Conservation (phyloP, 805 yeast genomes). For the Metschnikowia orientalis region DNA sequence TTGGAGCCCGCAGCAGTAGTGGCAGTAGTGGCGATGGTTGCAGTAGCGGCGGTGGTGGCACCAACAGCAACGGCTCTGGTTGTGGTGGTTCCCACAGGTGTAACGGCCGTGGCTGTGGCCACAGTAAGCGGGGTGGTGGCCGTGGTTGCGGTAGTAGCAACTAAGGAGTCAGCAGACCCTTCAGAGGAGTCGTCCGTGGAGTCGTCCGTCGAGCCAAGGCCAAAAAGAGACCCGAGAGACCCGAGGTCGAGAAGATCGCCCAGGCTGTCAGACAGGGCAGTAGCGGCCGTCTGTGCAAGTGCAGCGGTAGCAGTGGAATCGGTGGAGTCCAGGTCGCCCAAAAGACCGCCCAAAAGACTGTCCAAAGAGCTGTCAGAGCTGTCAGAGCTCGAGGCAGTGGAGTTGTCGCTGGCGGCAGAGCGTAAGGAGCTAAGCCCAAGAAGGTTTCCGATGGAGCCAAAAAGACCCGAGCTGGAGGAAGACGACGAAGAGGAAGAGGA, state of each 20-base stretch:
- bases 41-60: slow-evolving; percentile 7
- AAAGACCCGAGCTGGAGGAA: slow-evolving; percentile 7
- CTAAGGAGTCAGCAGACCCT: no score
- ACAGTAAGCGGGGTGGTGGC: not conserved
- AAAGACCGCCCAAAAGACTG: slow-evolving; percentile 7
- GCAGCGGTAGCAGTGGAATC: slow-evolving; percentile 1
- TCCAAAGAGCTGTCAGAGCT: slow-evolving; percentile 1
- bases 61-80: not conserved
- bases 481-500: slow-evolving; percentile 1
- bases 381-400: not conserved
- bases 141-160: not conserved
- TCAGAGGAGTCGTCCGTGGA: not conserved
- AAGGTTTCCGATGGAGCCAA: slow-evolving; percentile 8
- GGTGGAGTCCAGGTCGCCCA: slow-evolving; percentile 4
- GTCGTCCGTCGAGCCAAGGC: not conserved
- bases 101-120: slow-evolving; percentile 1
- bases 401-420: not conserved
- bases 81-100: not conserved
- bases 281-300: slow-evolving; percentile 6
- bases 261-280: slow-evolving; percentile 2
- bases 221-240: slow-evolving; percentile 5
- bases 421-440: slow-evolving; percentile 5
- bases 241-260: slow-evolving; percentile 1
- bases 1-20: slow-evolving; percentile 6
- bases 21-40: slow-evolving; percentile 10